Evolutionary conservation across 2,329 filamentous ascomycete species (phyloP).

Genomic region (Paecilomyces niveus): DNA sequence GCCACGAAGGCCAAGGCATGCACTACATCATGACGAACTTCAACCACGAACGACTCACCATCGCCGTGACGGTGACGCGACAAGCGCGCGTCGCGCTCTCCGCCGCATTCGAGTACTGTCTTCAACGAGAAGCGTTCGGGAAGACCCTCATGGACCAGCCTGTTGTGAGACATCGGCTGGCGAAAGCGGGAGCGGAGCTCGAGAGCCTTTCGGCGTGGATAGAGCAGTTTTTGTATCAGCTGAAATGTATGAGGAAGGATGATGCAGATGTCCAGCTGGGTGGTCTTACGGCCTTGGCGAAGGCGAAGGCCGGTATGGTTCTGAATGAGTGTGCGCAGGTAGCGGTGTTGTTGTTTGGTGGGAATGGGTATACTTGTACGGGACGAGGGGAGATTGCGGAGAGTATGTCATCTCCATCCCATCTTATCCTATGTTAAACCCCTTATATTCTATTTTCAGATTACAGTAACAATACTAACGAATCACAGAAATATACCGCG

Average conservation of each 20-base stretch:
- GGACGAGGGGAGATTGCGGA: constrained; percentile 67
- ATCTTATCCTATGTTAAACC: neutral
- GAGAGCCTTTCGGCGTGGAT: constrained; percentile 68
- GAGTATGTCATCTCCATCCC: constrained; percentile 42
- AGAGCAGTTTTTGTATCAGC: constrained; percentile 62
- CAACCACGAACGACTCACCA: constrained; percentile 67
- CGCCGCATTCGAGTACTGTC: constrained; percentile 54
- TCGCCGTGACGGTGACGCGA: constrained; percentile 58
- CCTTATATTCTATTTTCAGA: constrained; percentile 7
- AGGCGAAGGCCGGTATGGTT: constrained; percentile 66
- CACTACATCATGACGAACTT: constrained; percentile 71
- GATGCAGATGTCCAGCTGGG: constrained; percentile 51
- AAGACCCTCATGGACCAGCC: constrained; percentile 66
- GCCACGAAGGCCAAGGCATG: constrained; percentile 64
- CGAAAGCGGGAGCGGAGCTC: constrained; percentile 60
- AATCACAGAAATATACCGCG: constrained; percentile 52
- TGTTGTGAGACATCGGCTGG: constrained; percentile 65
- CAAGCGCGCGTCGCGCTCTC: constrained; percentile 55
- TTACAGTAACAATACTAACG: constrained; percentile 17
- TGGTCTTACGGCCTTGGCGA: constrained; percentile 63
- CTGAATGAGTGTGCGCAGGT: constrained; percentile 64
- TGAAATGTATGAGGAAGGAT: constrained; percentile 51
- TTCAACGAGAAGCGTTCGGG: constrained; percentile 62
- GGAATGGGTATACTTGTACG: constrained; percentile 62
- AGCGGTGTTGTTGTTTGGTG: constrained; percentile 65